phyloP scores from a whole-genome alignment of 352 stramenopile genomes.

The Pythium aristosporum region DNA sequence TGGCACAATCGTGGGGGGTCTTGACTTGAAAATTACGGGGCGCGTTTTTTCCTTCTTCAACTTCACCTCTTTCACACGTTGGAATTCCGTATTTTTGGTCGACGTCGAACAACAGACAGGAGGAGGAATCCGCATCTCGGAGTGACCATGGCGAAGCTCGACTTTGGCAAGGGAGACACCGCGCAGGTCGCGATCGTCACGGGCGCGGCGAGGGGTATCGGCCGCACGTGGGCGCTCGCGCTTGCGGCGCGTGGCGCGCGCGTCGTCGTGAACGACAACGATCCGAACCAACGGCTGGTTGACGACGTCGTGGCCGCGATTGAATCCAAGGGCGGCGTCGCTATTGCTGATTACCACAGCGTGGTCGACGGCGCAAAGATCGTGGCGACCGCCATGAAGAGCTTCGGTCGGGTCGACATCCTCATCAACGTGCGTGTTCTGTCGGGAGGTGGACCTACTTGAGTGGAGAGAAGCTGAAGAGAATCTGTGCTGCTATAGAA shows the following conservation, averaged over 20 bases:
- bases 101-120: constrained; percentile 28
- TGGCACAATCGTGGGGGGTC: too few relatives aligned
- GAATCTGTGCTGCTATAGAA: constrained; percentile 37
- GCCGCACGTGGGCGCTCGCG: constrained; percentile 48
- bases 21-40: too few relatives aligned
- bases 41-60: constrained; percentile 2
- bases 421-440: constrained; percentile 60
- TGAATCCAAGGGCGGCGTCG: constrained; percentile 35
- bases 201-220: constrained; percentile 48
- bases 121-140: constrained; percentile 1
- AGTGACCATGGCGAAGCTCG: constrained; percentile 30
- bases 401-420: constrained; percentile 61
- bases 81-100: constrained; percentile 8
- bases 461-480: not conserved
- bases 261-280: constrained; percentile 72
- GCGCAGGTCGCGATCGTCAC: constrained; percentile 70
- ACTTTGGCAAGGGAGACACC: constrained; percentile 42
- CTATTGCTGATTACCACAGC: constrained; percentile 48
- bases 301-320: constrained; percentile 45
- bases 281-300: constrained; percentile 44
- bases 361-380: constrained; percentile 49
- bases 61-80: not conserved
- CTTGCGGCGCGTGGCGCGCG: constrained; percentile 46
- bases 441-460: not conserved
- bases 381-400: constrained; percentile 42